Evolutionary conservation across 768 basidiomycete genomes (phyloP), one percentile per base, ranked within the genome.

Genomic region (Mycena metata): DNA sequence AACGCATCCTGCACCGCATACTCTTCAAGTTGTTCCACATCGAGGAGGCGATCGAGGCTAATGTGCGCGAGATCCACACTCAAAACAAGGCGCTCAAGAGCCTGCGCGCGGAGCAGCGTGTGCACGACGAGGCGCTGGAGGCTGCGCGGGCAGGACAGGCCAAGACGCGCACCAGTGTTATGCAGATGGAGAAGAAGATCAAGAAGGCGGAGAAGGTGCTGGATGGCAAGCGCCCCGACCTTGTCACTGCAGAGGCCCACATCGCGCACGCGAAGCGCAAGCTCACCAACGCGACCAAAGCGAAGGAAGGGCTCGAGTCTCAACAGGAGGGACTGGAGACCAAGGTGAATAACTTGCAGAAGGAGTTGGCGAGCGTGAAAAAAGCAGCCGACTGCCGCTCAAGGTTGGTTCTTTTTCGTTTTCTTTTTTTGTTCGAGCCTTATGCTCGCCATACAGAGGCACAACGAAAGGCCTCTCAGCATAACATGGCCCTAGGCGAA

Each of bases 21-120:
- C 83, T 99, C 17, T 96, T 93, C 84, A 94, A 92, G 76, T 80
- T 99, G 7, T 98, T 87, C 76, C 95, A 97, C 78, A 93, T 99
- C 64, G 93, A 97, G 76, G 84, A 91, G 71, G 88, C 89, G 7
- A 92, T 99, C 41, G 90, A 92, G 72, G 83, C 82, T 51, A 93
- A 95, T 65, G 88, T 90, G 1, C 82, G 84, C 23, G 84, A 87
- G 52, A 93, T 99, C 66, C 86, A 89, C 51, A 84, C 83, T 60
- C 91, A 92, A 75, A 96, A 93, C 75, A 89, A 88, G 56, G 87
- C 90, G 15, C 84, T 99, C 19, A 82, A 83, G 1, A 89, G 86
- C 3, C 81, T 96, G 33, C 85, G 93, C 19, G 84, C 87, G 61
- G 90, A 94, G 64, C 93, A 95, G 74, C 84, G 84, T 21, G 79